Evolutionary conservation across 2,329 filamentous ascomycete genomes (phyloP).

Genomic region (Alternaria triticimaculans): DNA sequence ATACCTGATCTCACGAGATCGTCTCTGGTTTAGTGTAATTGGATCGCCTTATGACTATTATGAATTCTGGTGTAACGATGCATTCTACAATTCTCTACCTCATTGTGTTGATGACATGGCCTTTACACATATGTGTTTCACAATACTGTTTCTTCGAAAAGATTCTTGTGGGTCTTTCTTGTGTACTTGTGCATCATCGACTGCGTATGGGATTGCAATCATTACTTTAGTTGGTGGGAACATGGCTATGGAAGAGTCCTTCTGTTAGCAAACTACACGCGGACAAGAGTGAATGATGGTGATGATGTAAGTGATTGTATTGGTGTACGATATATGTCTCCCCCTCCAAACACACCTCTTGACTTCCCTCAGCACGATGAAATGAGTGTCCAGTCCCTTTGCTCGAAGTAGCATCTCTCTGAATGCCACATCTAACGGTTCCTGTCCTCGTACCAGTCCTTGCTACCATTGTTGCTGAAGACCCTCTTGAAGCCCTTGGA

Average conservation of each 20-base stretch:
- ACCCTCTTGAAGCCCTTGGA: conserved; percentile 40
- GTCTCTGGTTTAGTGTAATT: not conserved
- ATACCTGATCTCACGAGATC: conserved; percentile 11
- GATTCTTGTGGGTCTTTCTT: not conserved
- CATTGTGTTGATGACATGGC: not conserved
- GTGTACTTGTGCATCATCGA: not conserved
- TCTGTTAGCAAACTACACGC: not conserved
- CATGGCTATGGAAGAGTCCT: not conserved
- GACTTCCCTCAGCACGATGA: not conserved
- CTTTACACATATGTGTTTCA: not conserved
- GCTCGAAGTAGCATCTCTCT: not conserved
- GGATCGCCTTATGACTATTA: not conserved
- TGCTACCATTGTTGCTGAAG: conserved; percentile 25
- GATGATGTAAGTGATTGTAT: not conserved
- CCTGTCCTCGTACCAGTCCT: conserved; percentile 24
- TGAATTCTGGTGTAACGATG: not conserved
- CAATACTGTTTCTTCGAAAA: not conserved
- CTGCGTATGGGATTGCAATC: not conserved
- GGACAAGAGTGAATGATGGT: not conserved
- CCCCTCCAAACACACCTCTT: not conserved
- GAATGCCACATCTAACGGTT: not conserved
- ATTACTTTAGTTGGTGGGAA: not conserved
- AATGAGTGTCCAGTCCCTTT: not conserved
- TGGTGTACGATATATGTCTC: not conserved
- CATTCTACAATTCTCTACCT: not conserved